phyloP scores from a whole-genome alignment of 2,329 filamentous ascomycete genomes.

The Botrytis byssoidea region DNA sequence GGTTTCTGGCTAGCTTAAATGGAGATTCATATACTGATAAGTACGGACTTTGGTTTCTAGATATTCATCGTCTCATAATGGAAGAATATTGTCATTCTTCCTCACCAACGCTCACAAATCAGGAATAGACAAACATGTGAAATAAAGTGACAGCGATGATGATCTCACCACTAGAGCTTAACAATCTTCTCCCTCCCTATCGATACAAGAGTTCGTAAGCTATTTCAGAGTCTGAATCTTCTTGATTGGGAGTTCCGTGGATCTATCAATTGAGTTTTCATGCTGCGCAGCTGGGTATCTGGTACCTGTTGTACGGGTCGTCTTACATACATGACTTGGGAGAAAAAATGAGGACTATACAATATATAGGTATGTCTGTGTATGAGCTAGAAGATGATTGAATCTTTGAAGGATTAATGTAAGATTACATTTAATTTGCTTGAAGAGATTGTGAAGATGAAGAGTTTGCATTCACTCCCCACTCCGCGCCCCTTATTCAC shows the following conservation, averaged over 20 bases:
- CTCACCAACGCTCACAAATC: fast-evolving
- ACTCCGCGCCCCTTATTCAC: fast-evolving
- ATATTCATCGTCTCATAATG: neutral
- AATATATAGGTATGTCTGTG: fast-evolving
- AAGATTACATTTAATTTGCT: neutral
- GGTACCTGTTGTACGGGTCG: slow-evolving; percentile 13
- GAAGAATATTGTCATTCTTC: neutral
- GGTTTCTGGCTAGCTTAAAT: fast-evolving
- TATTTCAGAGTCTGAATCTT: neutral
- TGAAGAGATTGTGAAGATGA: neutral
- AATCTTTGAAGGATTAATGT: neutral
- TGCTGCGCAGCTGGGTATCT: neutral
- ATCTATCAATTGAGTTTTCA: no score
- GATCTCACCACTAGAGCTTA: neutral
- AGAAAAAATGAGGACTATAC: neutral
- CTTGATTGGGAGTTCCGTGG: no score
- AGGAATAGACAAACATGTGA: neutral
- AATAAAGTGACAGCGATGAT: neutral
- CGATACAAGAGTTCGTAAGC: neutral
- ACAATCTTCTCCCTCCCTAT: fast-evolving
- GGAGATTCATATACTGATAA: no score
- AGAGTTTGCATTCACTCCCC: neutral
- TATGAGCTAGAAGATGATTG: neutral
- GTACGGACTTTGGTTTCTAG: no score
- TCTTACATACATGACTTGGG: neutral